Evolutionary conservation across 78 protist genomes (phyloP), one percentile per base, ranked within the genome.

Genomic region (Dictyostelium intermedium): DNA sequence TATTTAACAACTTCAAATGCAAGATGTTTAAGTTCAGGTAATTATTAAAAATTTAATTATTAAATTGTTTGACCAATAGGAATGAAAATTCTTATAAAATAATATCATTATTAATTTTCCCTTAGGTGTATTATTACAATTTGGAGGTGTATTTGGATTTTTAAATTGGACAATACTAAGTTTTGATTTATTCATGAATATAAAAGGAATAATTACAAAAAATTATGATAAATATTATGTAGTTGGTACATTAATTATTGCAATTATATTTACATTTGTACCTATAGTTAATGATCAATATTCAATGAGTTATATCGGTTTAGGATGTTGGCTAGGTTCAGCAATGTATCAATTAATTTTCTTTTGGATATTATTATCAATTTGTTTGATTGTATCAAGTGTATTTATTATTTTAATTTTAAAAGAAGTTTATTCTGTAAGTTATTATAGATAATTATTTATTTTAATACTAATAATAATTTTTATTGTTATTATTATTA

Each of bases 341-440:
- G 61, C 61, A 50, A 16, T 50, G 61, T 69, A 80, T 78, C 82
- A 78, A 69, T 14, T 47, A 11, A 37, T 32, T 11, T 89, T 89
- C 35, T 89, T 89, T 80, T 89, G 85, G 85, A 37, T 80, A 41
- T 82, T 85, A 69, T 39, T 89, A 39, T 32, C 81, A 39, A 34
- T 89, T 8, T 20, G 43, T 43, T 35, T 78, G 2, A 16, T 69
- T 1, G 20, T 69, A 2, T 70, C 70, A 30, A 41, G 82, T 23
- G 56, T 43, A 16, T 89, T 80, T 39, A 63, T 89, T n/a, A 30
- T 63, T 34, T 30, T 80, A n/a, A 53, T 89, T n/a, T 63, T 89
- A 70, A 63, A 80, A 61, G 82, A 89, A 70, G 60, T 89, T 14
- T 43, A 81, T 25, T 1, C 5, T 7, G 39, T 45, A 37, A 8